Evolutionary conservation across 2,329 filamentous ascomycete species (phyloP), one percentile per base, ranked within the genome.

Genomic region (Aspergillus luchuensis): DNA sequence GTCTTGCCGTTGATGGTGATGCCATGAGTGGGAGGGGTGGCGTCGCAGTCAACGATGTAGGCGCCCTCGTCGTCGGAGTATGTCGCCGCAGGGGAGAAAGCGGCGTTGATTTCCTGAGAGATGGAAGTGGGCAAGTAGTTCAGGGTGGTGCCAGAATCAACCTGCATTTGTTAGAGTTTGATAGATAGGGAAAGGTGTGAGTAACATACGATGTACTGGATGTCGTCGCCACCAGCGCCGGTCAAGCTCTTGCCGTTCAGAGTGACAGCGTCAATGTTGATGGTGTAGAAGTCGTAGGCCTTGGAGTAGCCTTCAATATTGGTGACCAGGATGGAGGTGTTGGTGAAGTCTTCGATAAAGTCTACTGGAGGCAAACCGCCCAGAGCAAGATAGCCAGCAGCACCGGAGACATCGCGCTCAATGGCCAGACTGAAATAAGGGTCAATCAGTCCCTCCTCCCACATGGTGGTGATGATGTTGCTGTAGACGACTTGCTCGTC

Each of bases 1-100:
- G 71, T 70, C 0, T 67, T 68, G 5, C 74, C 74, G 15, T 64
- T 73, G 36, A 83, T 76, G 1, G 67, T 69, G 25, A 83, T 74
- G 6, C 75, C 76, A n/a, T 82, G 72, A 6, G 68, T 55, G 0
- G 81, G 81, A 5, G 76, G 65, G 1, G 56, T 75, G 7, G 80
- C 77, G 55, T 73, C 68, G 63, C 81, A 84, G 17, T 74, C 66
- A 1, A 83, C 79, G 7, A 74, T 45, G 56, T 78, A 82, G 0
- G 71, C 64, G 4, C 73, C 73, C 0, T 72, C 55, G 1, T 69
- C 63, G 1, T 69, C 43, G 36, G 70, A 68, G 41, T 73, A 78
- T 8, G 51, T 61, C 3, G 74, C 80, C 0, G 80, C 70, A 1
- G 80, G 80, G 10, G 62, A 51, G 65, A 82, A 83, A 0, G 74